These are phyloP conservation scores for Styphnolobium japonicum DNA, from an alignment of 306 rosid genomes.

Conservation along the genomic window DNA sequence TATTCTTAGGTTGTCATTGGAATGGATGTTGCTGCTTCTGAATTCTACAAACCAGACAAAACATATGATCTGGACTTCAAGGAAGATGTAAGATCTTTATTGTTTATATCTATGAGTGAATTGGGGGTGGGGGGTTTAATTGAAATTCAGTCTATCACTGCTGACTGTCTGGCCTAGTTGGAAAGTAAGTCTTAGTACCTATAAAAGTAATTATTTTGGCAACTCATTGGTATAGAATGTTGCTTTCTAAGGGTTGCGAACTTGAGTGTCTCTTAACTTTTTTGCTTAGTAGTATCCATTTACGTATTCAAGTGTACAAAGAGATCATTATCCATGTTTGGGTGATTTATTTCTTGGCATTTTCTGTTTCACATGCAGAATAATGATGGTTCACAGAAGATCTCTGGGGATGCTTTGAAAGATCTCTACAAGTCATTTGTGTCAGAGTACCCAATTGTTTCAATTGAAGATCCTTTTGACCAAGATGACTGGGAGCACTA, in stretches of 20 bases:
- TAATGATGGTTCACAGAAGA: conserved; percentile 82
- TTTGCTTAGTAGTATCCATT: background rate
- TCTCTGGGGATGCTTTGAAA: conserved; percentile 75
- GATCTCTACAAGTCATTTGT: conserved; percentile 92
- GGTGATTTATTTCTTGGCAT: background rate
- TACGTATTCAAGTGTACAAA: background rate
- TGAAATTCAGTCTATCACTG: background rate
- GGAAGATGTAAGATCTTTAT: conserved; percentile 66
- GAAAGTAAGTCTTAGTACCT: background rate
- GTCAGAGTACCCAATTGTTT: conserved; percentile 86
- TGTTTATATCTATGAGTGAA: background rate
- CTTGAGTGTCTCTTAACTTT: background rate
- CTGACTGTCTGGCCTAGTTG: background rate
- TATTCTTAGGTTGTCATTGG: conserved; percentile 85
- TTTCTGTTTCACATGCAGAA: conserved; percentile 46
- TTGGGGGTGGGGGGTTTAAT: no score
- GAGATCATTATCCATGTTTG: background rate
- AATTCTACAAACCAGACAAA: conserved; percentile 75
- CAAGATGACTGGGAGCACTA: conserved; percentile 99
- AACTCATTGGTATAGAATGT: background rate
- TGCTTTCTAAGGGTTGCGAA: background rate
- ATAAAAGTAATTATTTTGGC: background rate
- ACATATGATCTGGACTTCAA: conserved; percentile 92
- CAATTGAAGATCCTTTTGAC: conserved; percentile 97
- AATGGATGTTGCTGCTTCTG: conserved; percentile 99